Evolutionary conservation across 1,284 basidiomycete genomes (phyloP).

Genomic region (Neonothopanus nambi): DNA sequence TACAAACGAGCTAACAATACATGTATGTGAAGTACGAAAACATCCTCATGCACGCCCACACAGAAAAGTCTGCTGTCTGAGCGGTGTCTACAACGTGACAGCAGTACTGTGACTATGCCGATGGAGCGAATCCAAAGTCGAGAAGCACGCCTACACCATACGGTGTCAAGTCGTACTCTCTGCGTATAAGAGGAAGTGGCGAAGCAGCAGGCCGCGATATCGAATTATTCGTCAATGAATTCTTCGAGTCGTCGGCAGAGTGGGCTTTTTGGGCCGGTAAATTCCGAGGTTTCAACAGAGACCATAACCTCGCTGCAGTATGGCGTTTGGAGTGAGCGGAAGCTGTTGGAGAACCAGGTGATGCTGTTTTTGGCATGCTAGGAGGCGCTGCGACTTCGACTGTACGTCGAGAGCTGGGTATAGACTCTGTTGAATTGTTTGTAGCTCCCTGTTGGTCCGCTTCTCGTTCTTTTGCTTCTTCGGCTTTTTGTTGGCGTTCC

Average conservation of each 20-base stretch:
- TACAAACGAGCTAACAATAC: conserved; percentile 17
- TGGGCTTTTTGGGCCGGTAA: not conserved
- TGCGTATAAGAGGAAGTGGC: conserved; percentile 39
- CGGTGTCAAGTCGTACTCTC: conserved; percentile 68
- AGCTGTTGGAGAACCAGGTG: not conserved
- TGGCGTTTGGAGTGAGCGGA: not conserved
- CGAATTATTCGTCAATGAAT: too few relatives aligned
- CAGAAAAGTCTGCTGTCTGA: conserved; percentile 6
- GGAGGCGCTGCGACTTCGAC: too few relatives aligned
- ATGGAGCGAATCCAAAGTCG: conserved; percentile 66
- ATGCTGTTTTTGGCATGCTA: too few relatives aligned
- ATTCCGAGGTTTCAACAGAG: conserved; percentile 2
- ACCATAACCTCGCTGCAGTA: conserved; percentile 6
- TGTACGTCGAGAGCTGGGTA: too few relatives aligned
- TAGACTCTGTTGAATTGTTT: conserved; percentile 11
- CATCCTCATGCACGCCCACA: too few relatives aligned
- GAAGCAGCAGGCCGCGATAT: not conserved
- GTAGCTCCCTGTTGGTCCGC: not conserved
- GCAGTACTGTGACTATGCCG: conserved; percentile 19
- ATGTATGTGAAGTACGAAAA: too few relatives aligned
- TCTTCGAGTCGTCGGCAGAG: too few relatives aligned
- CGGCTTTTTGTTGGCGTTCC: conserved; percentile 37
- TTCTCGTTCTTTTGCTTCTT: conserved; percentile 26
- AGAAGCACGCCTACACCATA: conserved; percentile 70
- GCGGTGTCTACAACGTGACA: too few relatives aligned